Evolutionary conservation across 345 rosid genomes (phyloP), one percentile per base, ranked within the genome.

Genomic region (Hibiscus mutabilis): DNA sequence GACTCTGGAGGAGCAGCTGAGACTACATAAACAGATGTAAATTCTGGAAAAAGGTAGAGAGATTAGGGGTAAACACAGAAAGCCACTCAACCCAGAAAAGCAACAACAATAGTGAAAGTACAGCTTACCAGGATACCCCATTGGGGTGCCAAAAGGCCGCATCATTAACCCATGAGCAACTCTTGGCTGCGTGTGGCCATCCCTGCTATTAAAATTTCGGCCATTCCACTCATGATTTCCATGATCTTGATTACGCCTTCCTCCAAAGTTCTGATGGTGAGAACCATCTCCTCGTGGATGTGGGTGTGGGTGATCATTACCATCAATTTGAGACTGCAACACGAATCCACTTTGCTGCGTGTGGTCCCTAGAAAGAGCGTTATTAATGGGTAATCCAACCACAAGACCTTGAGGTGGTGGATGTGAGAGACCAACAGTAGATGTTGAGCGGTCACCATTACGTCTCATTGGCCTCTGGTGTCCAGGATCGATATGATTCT

Each of bases 241-340:
- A 46, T 79, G 86, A 46, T 89, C 93, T 67, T 85, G 96, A 80
- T 83, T 91, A 37, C 95, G 94, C 81, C 96, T 83, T 67, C 87
- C 83, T 60, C 93, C 89, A 74, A 87, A 86, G 78, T 53, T 84
- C 52, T 86, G 88, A 80, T 88, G 85, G 74, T 87, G 90, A 71
- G 87, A 85, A 77, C 88, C 86, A 77, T 85, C 83, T 46, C 82
- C 89, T 37, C 87, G 86, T 5, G 79, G 61, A 81, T 84, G 83
- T 49, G 7, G 82, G 86, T 85, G 86, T 6, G 74, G 74, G 69
- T 86, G 90, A 71, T 88, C 96, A 59, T 67, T 74, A 79, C 80
- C 78, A 14, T 84, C 84, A 27, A 82, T 73, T 75, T 86, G 85
- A 69, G 79, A 21, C 46, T 87, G 94, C 6, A 88, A 77, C 10